Percentiles rank a stretch among this genome's conserved stretches.
These are phyloP conservation scores for Fusarium sp. DNA, from an alignment of 2,329 filamentous ascomycete species.

Conservation along the genomic window DNA sequence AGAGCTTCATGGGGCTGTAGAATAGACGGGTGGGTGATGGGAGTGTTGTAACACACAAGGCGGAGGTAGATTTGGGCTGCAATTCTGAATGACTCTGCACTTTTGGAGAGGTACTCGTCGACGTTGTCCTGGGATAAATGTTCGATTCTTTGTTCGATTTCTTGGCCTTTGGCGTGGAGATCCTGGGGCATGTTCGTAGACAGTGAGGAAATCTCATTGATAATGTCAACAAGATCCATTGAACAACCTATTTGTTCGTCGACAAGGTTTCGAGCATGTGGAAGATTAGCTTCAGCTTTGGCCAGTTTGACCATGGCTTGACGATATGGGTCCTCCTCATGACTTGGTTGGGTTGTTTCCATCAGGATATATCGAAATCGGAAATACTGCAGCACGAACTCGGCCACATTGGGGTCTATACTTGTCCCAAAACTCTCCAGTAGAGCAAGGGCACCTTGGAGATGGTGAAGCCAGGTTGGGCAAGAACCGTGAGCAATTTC, in stretches of 20 bases:
- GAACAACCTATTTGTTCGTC: constrained; percentile 46
- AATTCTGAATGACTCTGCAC: constrained; percentile 42
- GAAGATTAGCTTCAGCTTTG: constrained; percentile 26
- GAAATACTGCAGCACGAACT: constrained; percentile 44
- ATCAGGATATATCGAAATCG: constrained; percentile 45
- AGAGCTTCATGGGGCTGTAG: constrained; percentile 29
- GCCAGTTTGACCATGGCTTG: constrained; percentile 29
- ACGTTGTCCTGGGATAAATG: constrained; percentile 2
- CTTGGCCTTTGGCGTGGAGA: constrained; percentile 23
- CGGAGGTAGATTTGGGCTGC: constrained; percentile 44
- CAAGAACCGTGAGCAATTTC: constrained; percentile 45
- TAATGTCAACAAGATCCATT: constrained; percentile 46
- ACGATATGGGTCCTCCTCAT: constrained; percentile 20
- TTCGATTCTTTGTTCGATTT: constrained; percentile 28
- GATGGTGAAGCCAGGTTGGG: constrained; percentile 42
- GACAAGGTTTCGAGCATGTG: constrained; percentile 29
- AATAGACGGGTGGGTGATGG: constrained; percentile 36
- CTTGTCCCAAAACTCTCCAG: constrained; percentile 36
- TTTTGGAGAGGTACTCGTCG: constrained; percentile 37
- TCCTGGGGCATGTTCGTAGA: constrained; percentile 20
- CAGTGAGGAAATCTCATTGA: constrained; percentile 42
- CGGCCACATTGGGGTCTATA: constrained; percentile 35
- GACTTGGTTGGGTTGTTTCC: constrained; percentile 41
- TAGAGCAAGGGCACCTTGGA: constrained; percentile 44
- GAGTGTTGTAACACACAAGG: constrained; percentile 40